Base-by-base conservation (phyloP, 345 rosid genomes). In the Syzygium jambos region DNA sequence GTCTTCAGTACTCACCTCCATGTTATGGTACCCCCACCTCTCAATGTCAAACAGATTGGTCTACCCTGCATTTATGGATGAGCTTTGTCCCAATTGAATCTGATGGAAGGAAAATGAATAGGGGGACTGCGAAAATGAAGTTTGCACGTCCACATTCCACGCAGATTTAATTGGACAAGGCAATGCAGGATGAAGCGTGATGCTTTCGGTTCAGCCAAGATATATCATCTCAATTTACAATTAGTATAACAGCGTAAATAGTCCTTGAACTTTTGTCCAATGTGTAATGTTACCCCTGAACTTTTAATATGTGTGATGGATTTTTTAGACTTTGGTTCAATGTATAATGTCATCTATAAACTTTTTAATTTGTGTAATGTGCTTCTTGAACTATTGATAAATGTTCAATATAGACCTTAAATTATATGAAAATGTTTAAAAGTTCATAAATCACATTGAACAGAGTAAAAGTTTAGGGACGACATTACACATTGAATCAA, bases 241-340 rank as follows among this genome's bases (percentile, higher is more conserved):
- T 29, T 29, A 19, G 19, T 15, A 63, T 63, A 63, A 63, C 8
- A 29, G 1, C 19, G 14, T 30, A 63, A n/a, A 29, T 63, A 6
- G 8, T 63, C 3, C 2, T 3, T 30, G 23, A 68, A 68, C 8
- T 68, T 68, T 68, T 2, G 17, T 34, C 9, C 3, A 8, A 68
- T 30, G 1, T 2, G 1, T 1, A 17, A 30, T 30, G 0, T 2
- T 0, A 0, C 15, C 16, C 4, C 14, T 14, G 1, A 29, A 65
- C 2, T 65, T 65, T 30, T 15, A 29, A 30, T 65, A 29, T 57
- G 29, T 10, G 11, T 23, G 11, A 57, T 0, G 63, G 10, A 13
- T 2, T 57, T 56, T 23, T 6, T 57, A 23, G 2, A 59, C 30
- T 59, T 25, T 59, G 30, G 1, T 11, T 14, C 15, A 59, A 59